Base-by-base conservation (phyloP, 1,284 basidiomycete species). In the Melampsora americana region DNA sequence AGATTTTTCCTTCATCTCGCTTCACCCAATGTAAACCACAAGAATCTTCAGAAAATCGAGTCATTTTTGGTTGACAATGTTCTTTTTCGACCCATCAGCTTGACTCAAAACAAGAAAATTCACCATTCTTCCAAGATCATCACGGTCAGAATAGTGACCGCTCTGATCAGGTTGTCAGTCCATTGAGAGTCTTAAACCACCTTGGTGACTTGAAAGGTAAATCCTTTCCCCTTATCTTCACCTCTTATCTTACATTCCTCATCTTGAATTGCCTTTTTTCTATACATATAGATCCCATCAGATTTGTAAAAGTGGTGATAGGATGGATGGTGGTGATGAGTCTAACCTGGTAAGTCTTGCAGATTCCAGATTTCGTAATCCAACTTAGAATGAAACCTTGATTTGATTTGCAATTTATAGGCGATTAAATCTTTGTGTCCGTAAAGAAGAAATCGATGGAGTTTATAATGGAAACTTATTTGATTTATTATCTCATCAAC, bases 271-370 rank as follows among this genome's bases (percentile, higher is more conserved):
- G 64, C 12, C 44, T 18, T 66, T 66, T 66, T 44, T 32, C 6
- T 42, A 12, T 42, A 5, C 1, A 42, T 9, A 26, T 50, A 70
- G 69, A 70, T 70, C 69, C 59, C 20, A 26, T 70, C 42, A 59
- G 59, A 9, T 61, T 53, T 26, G 5, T 70, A 18, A 70, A 59
- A 42, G 53, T 70, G n/a, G 39, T 70, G 23, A 20, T 70, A 5
- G 69, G 69, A 42, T 70, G 69, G 69, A 11, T 61, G 23, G 20
- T 70, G 23, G 69, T 56, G 16, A 32, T 70, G 26, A n/a, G 69
- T 44, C 39, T 70, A 26, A 70, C 69, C 9, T 70, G 69, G 69
- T 70, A 26, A 16, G 67, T 56, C 46, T 50, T n/a, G 46, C 20
- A 2, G 1, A 28, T 64, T 64, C 28, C 28, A n/a, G 32, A 35